Conservation (phyloP, 1,284 basidiomycete species). For the Austroboletus niveus region DNA sequence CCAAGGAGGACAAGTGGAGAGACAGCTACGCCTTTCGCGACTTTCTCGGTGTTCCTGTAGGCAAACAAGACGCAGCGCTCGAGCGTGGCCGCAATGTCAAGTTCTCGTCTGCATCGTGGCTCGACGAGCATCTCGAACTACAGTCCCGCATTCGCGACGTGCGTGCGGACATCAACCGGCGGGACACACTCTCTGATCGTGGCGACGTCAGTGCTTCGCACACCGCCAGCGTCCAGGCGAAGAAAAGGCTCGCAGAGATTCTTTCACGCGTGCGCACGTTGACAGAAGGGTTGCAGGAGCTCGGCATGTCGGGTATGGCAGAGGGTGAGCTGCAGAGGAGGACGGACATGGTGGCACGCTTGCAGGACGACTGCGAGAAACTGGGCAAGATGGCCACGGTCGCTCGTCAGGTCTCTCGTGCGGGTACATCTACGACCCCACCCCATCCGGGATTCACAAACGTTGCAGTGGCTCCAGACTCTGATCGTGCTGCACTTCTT, state of each 20-base stretch:
- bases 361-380: constrained; percentile 86
- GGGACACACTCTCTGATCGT: constrained; percentile 77
- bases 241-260: constrained; percentile 76
- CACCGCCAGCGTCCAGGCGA: constrained; percentile 78
- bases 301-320: constrained; percentile 68
- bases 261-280: constrained; percentile 68
- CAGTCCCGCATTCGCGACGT: constrained; percentile 75
- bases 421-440: constrained; percentile 22
- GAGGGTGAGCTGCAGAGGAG: constrained; percentile 83
- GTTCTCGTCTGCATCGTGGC: constrained; percentile 78
- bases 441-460: constrained; percentile 22
- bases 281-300: constrained; percentile 65
- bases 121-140: constrained; percentile 79
- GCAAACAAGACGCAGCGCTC: constrained; percentile 43
- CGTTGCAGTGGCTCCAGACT: constrained; percentile 46
- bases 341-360: constrained; percentile 76
- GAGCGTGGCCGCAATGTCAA: constrained; percentile 35
- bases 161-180: constrained; percentile 81
- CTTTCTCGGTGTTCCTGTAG: constrained; percentile 82
- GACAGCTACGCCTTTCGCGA: constrained; percentile 77
- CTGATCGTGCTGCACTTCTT: constrained; percentile 66
- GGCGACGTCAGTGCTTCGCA: constrained; percentile 77
- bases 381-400: constrained; percentile 75
- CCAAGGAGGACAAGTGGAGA: constrained; percentile 82
- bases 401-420: constrained; percentile 54